Evolutionary conservation across 176 grass and related monocot genomes (phyloP).

Genomic region (Triticum dicoccoides): DNA sequence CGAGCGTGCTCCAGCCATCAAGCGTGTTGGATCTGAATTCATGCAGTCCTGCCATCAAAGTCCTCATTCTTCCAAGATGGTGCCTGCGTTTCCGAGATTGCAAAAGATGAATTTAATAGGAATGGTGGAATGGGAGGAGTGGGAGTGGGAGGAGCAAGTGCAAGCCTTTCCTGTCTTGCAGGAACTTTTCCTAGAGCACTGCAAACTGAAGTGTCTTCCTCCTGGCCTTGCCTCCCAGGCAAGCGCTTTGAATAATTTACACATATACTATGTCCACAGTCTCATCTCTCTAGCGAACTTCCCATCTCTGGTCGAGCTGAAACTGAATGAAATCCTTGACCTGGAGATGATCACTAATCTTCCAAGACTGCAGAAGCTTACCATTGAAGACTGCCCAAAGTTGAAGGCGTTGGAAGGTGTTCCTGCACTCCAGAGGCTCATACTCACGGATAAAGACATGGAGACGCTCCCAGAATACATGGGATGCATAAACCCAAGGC

Average conservation of each 20-base stretch:
- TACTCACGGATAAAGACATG: accelerated
- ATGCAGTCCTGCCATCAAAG: background rate
- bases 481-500: background rate
- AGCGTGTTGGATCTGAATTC: constrained; percentile 9
- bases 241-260: background rate
- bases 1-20: background rate
- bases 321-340: accelerated
- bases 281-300: background rate
- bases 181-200: background rate
- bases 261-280: background rate
- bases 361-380: background rate
- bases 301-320: background rate
- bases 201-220: background rate
- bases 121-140: constrained; percentile 2
- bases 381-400: background rate
- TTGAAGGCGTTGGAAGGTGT: accelerated
- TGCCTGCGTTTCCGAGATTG: background rate
- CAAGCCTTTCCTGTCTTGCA: background rate
- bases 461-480: background rate
- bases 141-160: background rate
- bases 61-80: background rate
- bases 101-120: accelerated
- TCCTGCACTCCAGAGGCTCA: background rate
- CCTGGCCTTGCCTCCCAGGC: background rate
- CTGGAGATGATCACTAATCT: background rate